Evolutionary conservation across 331 rosid species (phyloP).

Genomic region (Malus hybrid): DNA sequence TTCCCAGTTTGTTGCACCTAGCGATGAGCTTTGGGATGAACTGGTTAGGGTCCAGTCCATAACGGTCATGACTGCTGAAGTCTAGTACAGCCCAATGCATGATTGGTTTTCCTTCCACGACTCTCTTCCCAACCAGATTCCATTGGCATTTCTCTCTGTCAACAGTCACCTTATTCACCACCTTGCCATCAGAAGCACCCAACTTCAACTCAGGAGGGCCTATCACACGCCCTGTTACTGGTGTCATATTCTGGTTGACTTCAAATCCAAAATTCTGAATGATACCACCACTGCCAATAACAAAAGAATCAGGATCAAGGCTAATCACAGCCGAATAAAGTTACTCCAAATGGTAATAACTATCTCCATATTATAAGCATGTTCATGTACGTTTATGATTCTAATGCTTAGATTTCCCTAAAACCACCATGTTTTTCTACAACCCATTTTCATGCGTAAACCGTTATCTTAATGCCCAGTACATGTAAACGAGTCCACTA

Average conservation of each 20-base stretch:
- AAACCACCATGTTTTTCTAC: not conserved
- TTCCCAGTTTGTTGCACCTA: constrained; percentile 45
- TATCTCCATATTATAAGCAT: not conserved
- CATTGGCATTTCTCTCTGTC: constrained; percentile 61
- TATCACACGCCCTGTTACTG: constrained; percentile 48
- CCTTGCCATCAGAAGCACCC: constrained; percentile 39
- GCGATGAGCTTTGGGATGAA: constrained; percentile 40
- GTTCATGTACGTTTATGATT: not conserved
- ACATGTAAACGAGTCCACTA: not conserved
- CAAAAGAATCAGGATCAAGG: not conserved
- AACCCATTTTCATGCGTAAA: not conserved
- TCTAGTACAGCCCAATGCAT: constrained; percentile 57
- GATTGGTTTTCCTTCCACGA: constrained; percentile 55
- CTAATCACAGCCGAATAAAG: not conserved
- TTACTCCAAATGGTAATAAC: not conserved
- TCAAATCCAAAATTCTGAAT: constrained; percentile 52
- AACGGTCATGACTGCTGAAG: constrained; percentile 20
- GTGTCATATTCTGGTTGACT: constrained; percentile 45
- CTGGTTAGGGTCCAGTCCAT: constrained; percentile 1
- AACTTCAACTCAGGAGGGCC: constrained; percentile 59
- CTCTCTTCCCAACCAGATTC: constrained; percentile 51
- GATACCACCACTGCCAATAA: constrained; percentile 42
- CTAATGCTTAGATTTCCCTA: not conserved
- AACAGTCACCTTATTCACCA: constrained; percentile 20
- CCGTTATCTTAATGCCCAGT: too few species aligned